A percentile compares a stretch with the other conserved stretches of the same genome.
Evolutionary conservation across 257 asterid genomes (phyloP).

Genomic region (Primulina eburnea): DNA sequence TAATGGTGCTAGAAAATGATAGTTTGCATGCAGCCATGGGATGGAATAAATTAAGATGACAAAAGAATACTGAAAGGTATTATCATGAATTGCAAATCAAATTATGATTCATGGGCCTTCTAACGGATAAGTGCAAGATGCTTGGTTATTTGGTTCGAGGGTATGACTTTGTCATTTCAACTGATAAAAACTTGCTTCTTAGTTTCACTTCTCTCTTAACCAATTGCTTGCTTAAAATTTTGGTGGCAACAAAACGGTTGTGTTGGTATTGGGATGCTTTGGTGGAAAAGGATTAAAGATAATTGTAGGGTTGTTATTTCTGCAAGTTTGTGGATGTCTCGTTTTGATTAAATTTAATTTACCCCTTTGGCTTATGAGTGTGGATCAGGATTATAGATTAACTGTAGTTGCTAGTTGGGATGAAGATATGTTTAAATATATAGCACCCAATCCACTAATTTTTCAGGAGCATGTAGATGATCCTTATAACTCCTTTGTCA

Average conservation of each 20-base stretch:
- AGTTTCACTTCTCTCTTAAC: background rate
- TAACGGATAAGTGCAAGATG: background rate
- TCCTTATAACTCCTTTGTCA: background rate
- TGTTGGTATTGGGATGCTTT: background rate
- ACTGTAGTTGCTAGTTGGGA: background rate
- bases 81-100: background rate
- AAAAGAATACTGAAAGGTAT: background rate
- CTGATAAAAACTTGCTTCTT: background rate
- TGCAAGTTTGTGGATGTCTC: background rate
- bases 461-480: background rate
- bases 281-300: background rate
- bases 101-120: background rate
- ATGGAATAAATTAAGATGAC: background rate
- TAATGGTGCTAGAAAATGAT: background rate
- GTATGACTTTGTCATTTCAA: background rate
- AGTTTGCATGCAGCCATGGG: background rate
- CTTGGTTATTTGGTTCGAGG: background rate
- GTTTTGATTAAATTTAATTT: background rate
- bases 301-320: background rate
- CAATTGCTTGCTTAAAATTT: too few species aligned
- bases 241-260: background rate
- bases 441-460: background rate
- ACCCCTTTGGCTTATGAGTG: background rate
- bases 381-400: background rate
- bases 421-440: constrained; percentile 9